A percentile compares a stretch with the other conserved stretches of the same genome.
phyloP scores from a whole-genome alignment of 2,329 filamentous ascomycete species.

The Trichoderma hamatum region DNA sequence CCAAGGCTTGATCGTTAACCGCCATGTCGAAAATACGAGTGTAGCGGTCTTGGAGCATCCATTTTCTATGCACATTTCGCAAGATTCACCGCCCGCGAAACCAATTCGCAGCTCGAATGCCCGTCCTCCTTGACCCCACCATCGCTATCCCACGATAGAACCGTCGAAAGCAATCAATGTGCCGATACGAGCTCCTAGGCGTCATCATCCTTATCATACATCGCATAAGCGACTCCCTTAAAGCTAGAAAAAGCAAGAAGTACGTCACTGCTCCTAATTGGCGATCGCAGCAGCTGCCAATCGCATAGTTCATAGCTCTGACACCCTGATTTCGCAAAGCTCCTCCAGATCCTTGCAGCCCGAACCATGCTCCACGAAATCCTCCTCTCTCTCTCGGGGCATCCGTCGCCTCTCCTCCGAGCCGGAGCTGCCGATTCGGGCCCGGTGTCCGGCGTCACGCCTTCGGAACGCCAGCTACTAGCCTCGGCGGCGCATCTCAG shows the following conservation, averaged over 20 bases:
- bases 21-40: neutral
- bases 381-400: conserved; percentile 91
- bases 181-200: conserved; percentile 57
- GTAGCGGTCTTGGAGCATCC: neutral
- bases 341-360: conserved; percentile 10
- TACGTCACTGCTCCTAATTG: conserved; percentile 21
- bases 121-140: conserved; percentile 18
- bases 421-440: conserved; percentile 51
- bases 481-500: conserved; percentile 76
- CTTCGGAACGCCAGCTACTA: conserved; percentile 82
- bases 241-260: conserved; percentile 40
- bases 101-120: conserved; percentile 14
- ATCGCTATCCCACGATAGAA: conserved; percentile 3
- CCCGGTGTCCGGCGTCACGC: conserved; percentile 61
- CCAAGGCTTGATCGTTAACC: neutral
- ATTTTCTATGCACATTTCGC: neutral
- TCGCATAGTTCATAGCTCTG: conserved; percentile 9
- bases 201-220: conserved; percentile 53
- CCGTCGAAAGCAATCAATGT: conserved; percentile 45
- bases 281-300: neutral
- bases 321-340: conserved; percentile 24
- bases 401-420: conserved; percentile 85
- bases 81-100: neutral
- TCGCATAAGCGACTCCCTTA: conserved; percentile 47
- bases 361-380: conserved; percentile 92